Evolutionary conservation across 2,329 filamentous ascomycete species (phyloP), one percentile per base, ranked within the genome.

Genomic region (Colletotrichum endophyticum): DNA sequence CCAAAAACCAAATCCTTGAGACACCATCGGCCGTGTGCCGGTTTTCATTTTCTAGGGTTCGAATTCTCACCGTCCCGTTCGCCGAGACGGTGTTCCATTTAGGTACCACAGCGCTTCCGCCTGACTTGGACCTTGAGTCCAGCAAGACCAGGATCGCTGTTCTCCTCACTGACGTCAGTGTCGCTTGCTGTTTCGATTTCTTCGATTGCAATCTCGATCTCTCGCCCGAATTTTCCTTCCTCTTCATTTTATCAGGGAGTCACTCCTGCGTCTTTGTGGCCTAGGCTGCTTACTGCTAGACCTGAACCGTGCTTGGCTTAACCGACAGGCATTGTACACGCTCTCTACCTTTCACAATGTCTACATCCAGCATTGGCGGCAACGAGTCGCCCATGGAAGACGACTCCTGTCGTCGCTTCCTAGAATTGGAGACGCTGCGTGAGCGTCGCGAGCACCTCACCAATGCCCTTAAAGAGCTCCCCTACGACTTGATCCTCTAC

Each of bases 401-500:
- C 44, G 70, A 73, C 7, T 39, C 25, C 44, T 28, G 57, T 13
- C 49, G 30, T 8, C 59, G 76, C 32, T 36, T 28, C 34, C 28
- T 30, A 12, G 63, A 66, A 16, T 82, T 86, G 53, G 86, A 87
- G 72, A 79, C 84, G 72, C 86, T 92, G 76, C 86, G 94, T 67
- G 85, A 86, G 66, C 87, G 88, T 72, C 92, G 93, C 68, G 85
- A 89, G 61, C 85, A 88, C 77, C 84, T 93, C 76, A 95, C 93
- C 1, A 84, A 92, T 19, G 84, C 86, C 1, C 85, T 94, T 22
- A 82, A 84, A 12, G 86, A 85, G 9, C 83, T 86, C 6, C 89
- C 92, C 2, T 94, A 93, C 81, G 92, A 94, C 79, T 83, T 92
- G 44, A 87, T 94, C 71, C 87, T 94, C 9, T 94, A 93, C 79